Conservation (phyloP, 257 asterid genomes). For the Solanum ahanhuiri region DNA sequence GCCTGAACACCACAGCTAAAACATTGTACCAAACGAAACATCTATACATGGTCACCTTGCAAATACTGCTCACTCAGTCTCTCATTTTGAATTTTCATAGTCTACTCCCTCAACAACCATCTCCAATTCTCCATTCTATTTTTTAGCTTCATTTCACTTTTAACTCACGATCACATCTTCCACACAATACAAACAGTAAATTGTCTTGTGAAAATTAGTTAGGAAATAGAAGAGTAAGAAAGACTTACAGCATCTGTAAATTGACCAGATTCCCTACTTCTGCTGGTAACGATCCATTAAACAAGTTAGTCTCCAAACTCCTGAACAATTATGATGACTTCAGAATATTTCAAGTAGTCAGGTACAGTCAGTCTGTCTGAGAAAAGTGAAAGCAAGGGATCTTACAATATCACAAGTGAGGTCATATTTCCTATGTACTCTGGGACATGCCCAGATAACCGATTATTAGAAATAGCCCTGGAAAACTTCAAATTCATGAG, state of each 20-base stretch:
- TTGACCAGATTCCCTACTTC: conserved; percentile 47
- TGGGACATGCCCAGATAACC: conserved; percentile 55
- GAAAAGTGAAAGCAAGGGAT: not conserved
- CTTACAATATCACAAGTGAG: conserved; percentile 27
- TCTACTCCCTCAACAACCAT: not conserved
- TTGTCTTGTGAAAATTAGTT: not conserved
- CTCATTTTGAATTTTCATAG: not conserved
- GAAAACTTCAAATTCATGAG: conserved; percentile 1
- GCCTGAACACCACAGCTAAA: not conserved
- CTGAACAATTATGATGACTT: conserved; percentile 19
- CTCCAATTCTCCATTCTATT: not conserved
- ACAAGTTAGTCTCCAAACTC: conserved; percentile 53
- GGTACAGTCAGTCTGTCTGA: not conserved
- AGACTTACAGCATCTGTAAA: conserved; percentile 36
- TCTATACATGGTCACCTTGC: not conserved
- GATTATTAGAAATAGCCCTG: conserved; percentile 35
- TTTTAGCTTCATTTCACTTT: not conserved
- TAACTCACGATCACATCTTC: not conserved
- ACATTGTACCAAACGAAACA: not conserved
- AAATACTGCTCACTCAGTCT: not conserved
- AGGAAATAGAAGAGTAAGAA: not conserved
- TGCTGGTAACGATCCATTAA: conserved; percentile 42
- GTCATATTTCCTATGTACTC: conserved; percentile 42
- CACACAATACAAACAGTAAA: not conserved
- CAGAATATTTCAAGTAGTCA: not conserved